A percentile compares a stretch with the other conserved stretches of the same genome.
phyloP scores from a whole-genome alignment of 257 asterid genomes.

The Gentiana macrophylla region DNA sequence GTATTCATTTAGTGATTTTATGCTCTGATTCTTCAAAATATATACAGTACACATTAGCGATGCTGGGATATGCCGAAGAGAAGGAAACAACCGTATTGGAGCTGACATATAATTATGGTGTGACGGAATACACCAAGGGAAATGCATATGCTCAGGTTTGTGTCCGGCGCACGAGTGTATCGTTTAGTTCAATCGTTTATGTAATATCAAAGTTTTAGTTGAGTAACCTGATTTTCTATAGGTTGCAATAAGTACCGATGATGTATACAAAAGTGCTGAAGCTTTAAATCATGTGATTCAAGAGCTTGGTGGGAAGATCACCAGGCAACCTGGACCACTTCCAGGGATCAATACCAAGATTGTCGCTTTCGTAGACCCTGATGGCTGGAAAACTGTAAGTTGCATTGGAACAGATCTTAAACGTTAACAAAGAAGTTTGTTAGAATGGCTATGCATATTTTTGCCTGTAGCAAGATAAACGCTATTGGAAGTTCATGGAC shows the following conservation, averaged over 20 bases:
- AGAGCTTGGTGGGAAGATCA: slow-evolving; percentile 92
- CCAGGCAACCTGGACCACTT: slow-evolving; percentile 83
- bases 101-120: slow-evolving; percentile 93
- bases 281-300: slow-evolving; percentile 60
- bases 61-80: slow-evolving; percentile 96
- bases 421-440: no score
- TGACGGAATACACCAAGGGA: slow-evolving; percentile 90
- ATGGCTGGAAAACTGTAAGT: slow-evolving; percentile 98
- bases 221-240: slow-evolving; percentile 10
- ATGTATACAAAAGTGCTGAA: slow-evolving; percentile 91
- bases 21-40: slow-evolving; percentile 1
- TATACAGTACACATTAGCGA: slow-evolving; percentile 77
- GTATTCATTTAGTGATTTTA: background rate
- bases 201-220: background rate
- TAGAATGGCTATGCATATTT: no score
- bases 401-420: background rate
- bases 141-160: slow-evolving; percentile 96
- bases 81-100: slow-evolving; percentile 71
- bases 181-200: background rate
- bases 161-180: background rate
- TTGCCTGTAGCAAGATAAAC: no score
- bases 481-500: no score
- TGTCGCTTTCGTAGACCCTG: slow-evolving; percentile 86
- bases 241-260: slow-evolving; percentile 81
- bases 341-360: slow-evolving; percentile 91